phyloP scores from a whole-genome alignment of 192 early-diverging fungal species.

The Funneliformis geosporum region DNA sequence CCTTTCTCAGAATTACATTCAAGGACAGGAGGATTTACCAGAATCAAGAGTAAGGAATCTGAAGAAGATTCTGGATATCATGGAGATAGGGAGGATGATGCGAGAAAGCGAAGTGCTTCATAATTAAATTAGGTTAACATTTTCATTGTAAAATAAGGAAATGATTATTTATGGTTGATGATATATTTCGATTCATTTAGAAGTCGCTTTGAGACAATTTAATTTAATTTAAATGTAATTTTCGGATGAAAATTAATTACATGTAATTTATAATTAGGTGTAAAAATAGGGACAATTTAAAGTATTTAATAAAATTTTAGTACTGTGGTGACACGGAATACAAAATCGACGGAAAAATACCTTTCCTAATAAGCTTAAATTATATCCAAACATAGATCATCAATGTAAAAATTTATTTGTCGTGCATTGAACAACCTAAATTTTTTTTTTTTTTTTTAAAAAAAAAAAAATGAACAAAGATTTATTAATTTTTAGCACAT shows the following conservation, averaged over 20 bases:
- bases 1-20: slow-evolving; percentile 43
- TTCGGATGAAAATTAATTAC: too few relatives aligned
- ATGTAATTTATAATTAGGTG: too few relatives aligned
- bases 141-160: background rate
- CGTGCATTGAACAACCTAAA: too few relatives aligned
- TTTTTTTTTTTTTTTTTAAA: background rate
- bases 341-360: too few relatives aligned
- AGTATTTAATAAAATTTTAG: too few relatives aligned
- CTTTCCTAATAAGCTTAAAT: background rate
- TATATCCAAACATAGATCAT: background rate
- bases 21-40: slow-evolving; percentile 4
- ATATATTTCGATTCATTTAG: too few relatives aligned
- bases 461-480: slow-evolving; percentile 39
- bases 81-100: slow-evolving; percentile 30
- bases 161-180: background rate
- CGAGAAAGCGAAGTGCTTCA: background rate
- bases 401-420: background rate
- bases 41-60: background rate
- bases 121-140: background rate
- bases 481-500: slow-evolving; percentile 51
- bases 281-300: too few relatives aligned
- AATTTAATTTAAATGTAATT: background rate
- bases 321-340: too few relatives aligned
- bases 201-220: background rate
- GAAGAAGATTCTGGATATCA: slow-evolving; percentile 31